These are phyloP conservation scores for Aspergillus caelatus DNA, from an alignment of 2,329 filamentous ascomycete species.

Conservation along the genomic window DNA sequence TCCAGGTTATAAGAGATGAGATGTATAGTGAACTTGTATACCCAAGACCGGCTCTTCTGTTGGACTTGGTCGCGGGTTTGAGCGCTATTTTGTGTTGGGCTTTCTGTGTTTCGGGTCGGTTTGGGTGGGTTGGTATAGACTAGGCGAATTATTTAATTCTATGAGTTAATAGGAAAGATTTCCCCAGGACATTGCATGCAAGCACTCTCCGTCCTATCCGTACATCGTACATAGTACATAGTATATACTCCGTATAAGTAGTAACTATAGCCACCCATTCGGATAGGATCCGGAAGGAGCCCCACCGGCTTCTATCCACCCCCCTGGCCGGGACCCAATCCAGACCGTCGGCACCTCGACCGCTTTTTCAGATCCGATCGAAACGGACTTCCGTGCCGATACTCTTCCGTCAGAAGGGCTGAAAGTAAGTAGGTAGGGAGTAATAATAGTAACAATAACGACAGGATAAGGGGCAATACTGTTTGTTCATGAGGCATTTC, in stretches of 20 bases:
- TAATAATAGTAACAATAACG: background rate
- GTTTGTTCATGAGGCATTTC: background rate
- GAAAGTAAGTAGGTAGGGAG: background rate
- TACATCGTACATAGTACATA: background rate
- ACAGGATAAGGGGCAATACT: background rate
- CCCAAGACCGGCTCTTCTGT: conserved; percentile 18
- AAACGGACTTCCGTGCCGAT: background rate
- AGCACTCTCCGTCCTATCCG: background rate
- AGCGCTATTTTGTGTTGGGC: background rate
- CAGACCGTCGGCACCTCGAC: background rate
- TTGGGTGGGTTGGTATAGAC: background rate
- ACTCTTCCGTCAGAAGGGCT: background rate
- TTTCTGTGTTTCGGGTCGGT: background rate
- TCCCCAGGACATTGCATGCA: background rate
- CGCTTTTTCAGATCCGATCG: background rate
- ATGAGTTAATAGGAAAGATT: background rate
- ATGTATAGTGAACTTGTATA: conserved; percentile 28
- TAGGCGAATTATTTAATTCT: background rate
- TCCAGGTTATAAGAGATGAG: conserved; percentile 16
- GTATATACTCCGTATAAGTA: background rate
- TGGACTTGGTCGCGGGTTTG: conserved; percentile 9
- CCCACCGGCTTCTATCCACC: background rate
- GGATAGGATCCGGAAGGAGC: conserved; percentile 1
- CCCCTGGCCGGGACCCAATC: background rate
- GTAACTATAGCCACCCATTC: background rate